Base-by-base conservation (phyloP, 371 early-diverging fungal genomes). In the Rhizopus microsporus region DNA sequence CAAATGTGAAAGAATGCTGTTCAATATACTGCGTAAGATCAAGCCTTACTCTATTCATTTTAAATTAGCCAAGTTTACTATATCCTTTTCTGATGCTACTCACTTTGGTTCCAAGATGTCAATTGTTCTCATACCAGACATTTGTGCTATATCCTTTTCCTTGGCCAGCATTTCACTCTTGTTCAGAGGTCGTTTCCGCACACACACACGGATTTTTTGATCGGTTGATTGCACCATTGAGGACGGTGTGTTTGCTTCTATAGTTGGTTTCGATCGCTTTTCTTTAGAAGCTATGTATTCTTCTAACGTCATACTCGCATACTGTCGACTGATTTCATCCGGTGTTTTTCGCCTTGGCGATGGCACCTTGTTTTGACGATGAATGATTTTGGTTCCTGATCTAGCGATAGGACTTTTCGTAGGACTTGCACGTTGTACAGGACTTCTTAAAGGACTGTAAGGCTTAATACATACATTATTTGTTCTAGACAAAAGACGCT, bases 1-100 rank as follows among this genome's bases (percentile, higher is more conserved):
- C 99, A 83, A 99, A 99, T 0, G 84, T 79, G 69, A 98, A 99
- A 17, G 85, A 76, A 73, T 99, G 98, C 60, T 92, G 87, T 55
- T 98, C 99, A 29, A 92, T 91, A 70, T 88, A 98, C 62, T 87
- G 90, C 31, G 96, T 95, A 72, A 99, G 74, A 71, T 99, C 99
- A 17, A 98, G 90, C 59, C 94, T 93, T 2, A 88, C 83, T 59
- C 92, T 93, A 56, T 44, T 37, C 13, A 15, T 52, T 33, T 29
- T n/a, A n/a, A 37, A 13, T 37, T 13, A 37, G 10, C 13, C 7
- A 37, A 46, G 23, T 3, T 35, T 23, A 40, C 38, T 10, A 12
- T 43, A 4, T 10, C 6, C 7, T 16, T 10, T 45, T 37, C 44
- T 5, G 1, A 30, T 35, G 7, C 9, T 47, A 65, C 84, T 61